These are phyloP conservation scores for Myrica gale DNA, from an alignment of 306 rosid genomes.

Conservation along the genomic window DNA sequence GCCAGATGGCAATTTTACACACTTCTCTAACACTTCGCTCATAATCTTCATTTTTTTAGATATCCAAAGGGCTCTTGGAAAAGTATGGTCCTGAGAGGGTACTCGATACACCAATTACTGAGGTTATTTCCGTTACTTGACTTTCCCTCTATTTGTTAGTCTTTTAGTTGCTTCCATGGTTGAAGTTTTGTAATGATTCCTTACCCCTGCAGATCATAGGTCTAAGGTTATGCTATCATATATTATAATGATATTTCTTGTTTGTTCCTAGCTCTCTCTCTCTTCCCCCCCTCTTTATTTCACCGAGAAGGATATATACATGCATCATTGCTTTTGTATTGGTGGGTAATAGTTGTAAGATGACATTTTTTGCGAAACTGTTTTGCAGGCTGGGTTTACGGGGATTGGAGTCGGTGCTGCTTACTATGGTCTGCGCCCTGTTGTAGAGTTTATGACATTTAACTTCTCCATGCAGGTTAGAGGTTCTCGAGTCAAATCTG, in stretches of 20 bases:
- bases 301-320: not conserved
- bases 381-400: constrained; percentile 92
- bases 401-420: constrained; percentile 99
- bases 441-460: constrained; percentile 95
- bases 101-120: constrained; percentile 97
- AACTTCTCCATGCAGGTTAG: constrained; percentile 99
- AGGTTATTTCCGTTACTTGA: constrained; percentile 52
- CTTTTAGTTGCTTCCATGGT: constrained; percentile 17
- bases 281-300: not conserved
- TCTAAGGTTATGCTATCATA: not conserved
- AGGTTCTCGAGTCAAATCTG: not conserved
- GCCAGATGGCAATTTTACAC: constrained; percentile 3
- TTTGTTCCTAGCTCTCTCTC: not conserved
- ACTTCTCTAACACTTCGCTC: not conserved
- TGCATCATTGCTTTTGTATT: constrained; percentile 1
- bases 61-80: constrained; percentile 86
- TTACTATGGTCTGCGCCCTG: constrained; percentile 86
- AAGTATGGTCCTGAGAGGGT: constrained; percentile 99
- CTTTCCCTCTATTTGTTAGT: constrained; percentile 1
- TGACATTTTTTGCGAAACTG: constrained; percentile 23
- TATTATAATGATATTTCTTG: not conserved
- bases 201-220: not conserved
- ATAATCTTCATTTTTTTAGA: constrained; percentile 35
- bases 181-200: not conserved
- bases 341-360: constrained; percentile 22